Evolutionary conservation across 148 eudicot species (phyloP).

Genomic region (Chenopodium formosanum): DNA sequence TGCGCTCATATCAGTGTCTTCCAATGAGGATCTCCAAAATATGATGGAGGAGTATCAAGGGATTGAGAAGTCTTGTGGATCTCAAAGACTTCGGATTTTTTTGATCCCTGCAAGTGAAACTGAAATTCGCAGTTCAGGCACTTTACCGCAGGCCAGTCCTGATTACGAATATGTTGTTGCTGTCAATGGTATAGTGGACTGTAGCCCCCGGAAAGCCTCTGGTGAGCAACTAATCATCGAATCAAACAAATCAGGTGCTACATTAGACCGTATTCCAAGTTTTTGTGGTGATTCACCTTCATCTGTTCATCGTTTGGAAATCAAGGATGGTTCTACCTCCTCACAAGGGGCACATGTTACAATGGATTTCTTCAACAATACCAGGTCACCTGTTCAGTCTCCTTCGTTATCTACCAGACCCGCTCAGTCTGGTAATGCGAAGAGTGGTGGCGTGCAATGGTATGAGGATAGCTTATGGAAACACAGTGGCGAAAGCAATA

Average conservation of each 20-base stretch:
- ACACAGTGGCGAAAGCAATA: constrained; percentile 46
- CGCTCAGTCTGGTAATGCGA: constrained; percentile 38
- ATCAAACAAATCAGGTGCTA: constrained; percentile 26
- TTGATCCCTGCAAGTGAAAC: constrained; percentile 68
- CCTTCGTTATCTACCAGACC: constrained; percentile 40
- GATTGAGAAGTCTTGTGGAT: constrained; percentile 53
- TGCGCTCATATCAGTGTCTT: constrained; percentile 90
- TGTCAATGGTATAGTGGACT: constrained; percentile 68
- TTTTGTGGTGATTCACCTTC: constrained; percentile 49
- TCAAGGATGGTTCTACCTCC: constrained; percentile 27
- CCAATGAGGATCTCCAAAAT: constrained; percentile 89
- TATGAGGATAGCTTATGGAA: constrained; percentile 35
- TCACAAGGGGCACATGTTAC: constrained; percentile 24
- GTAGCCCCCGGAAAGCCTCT: constrained; percentile 39
- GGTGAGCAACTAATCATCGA: constrained; percentile 43
- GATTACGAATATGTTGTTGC: constrained; percentile 92
- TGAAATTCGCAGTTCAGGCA: constrained; percentile 37
- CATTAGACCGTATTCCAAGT: constrained; percentile 40
- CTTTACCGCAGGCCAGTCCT: constrained; percentile 49
- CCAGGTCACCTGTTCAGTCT: constrained; percentile 36
- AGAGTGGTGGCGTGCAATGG: constrained; percentile 29
- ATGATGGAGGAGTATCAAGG: constrained; percentile 90
- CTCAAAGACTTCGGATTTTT: constrained; percentile 80
- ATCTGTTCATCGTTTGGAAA: constrained; percentile 35
- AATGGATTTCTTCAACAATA: constrained; percentile 35